Percentiles rank a stretch among this genome's conserved stretches.
phyloP scores from a whole-genome alignment of 2,329 filamentous ascomycete species.

The Aureobasidium sp. region DNA sequence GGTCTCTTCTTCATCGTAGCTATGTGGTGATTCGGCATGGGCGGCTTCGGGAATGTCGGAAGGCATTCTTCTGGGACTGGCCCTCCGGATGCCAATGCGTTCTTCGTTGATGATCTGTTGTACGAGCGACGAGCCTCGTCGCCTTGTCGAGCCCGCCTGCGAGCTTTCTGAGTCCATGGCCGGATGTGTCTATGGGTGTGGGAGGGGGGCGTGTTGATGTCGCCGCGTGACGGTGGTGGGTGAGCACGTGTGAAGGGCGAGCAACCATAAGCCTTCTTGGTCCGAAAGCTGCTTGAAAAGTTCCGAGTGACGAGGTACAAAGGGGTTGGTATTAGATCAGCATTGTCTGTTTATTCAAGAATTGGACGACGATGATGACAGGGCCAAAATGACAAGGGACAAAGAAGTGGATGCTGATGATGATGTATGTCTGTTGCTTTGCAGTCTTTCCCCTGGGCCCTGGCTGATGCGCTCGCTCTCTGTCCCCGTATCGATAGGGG shows the following conservation, averaged over 20 bases:
- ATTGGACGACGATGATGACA: background rate
- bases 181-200: background rate
- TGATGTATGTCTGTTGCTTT: slow-evolving; percentile 10
- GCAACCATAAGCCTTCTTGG: background rate
- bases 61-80: slow-evolving; percentile 10
- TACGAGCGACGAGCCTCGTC: slow-evolving; percentile 7
- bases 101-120: slow-evolving; percentile 9
- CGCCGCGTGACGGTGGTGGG: background rate
- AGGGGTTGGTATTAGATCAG: background rate
- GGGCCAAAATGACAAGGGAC: background rate
- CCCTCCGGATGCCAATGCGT: background rate
- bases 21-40: slow-evolving; percentile 11
- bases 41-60: slow-evolving; percentile 15
- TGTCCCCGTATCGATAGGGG: background rate
- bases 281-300: background rate
- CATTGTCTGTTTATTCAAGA: slow-evolving; percentile 3
- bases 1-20: slow-evolving; percentile 27
- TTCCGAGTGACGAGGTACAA: background rate
- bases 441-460: slow-evolving; percentile 1
- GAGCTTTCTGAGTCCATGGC: slow-evolving; percentile 7
- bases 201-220: background rate
- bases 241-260: slow-evolving; percentile 6
- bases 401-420: background rate
- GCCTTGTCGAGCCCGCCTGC: slow-evolving; percentile 6
- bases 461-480: background rate